A percentile compares a stretch with the other conserved stretches of the same genome.
These are phyloP conservation scores for Xylaria sp. DNA, from an alignment of 2,329 filamentous ascomycete species.

Conservation along the genomic window DNA sequence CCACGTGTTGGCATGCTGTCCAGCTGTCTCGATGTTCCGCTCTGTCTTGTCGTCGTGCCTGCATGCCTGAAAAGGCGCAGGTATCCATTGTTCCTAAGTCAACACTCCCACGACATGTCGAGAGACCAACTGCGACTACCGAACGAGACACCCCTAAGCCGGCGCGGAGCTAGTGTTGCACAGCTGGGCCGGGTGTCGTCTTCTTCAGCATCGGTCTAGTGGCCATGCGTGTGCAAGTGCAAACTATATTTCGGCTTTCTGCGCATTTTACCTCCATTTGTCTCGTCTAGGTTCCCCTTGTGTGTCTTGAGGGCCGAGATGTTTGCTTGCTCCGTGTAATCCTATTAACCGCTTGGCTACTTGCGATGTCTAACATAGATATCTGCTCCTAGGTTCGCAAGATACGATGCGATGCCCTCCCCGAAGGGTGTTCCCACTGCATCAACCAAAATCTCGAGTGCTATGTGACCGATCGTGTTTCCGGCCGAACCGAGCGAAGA, in stretches of 20 bases:
- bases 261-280: slow-evolving; percentile 20
- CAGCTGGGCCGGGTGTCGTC: not conserved
- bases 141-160: not conserved
- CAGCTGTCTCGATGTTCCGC: not conserved
- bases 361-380: slow-evolving; percentile 39
- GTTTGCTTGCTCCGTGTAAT: not conserved
- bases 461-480: slow-evolving; percentile 87
- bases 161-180: slow-evolving; percentile 24
- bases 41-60: not conserved
- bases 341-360: not conserved
- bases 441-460: slow-evolving; percentile 80
- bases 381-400: slow-evolving; percentile 70
- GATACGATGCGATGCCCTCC: slow-evolving; percentile 84
- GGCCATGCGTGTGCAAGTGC: slow-evolving; percentile 32
- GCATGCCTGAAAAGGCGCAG: slow-evolving; percentile 10
- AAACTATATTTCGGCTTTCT: slow-evolving; percentile 28
- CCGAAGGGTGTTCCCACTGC: slow-evolving; percentile 86
- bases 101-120: not conserved
- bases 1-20: not conserved
- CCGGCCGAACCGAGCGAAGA: slow-evolving; percentile 79
- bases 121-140: slow-evolving; percentile 11
- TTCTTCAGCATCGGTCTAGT: slow-evolving; percentile 9
- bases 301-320: slow-evolving; percentile 17
- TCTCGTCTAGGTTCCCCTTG: slow-evolving; percentile 12
- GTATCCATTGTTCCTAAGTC: not conserved